Evolutionary conservation across 805 yeast genomes (phyloP), one percentile per base, ranked within the genome.

Genomic region (Kodamaea sagamina): DNA sequence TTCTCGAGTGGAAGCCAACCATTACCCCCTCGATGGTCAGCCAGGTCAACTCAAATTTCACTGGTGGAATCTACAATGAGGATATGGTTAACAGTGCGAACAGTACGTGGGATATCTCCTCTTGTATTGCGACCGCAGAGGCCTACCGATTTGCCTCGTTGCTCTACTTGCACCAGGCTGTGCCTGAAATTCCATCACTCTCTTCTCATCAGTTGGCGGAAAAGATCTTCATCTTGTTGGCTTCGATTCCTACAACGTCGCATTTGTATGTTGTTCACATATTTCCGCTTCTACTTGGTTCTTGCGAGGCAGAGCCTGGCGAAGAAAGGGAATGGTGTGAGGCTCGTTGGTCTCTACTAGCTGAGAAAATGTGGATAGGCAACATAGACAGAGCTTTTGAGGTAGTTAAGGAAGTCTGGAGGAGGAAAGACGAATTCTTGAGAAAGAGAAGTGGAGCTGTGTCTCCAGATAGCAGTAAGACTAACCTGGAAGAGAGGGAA

Each of bases 371-470:
- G 68, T 78, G 84, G 80, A 72, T 83, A 39, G 87, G 87, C 0
- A 83, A 81, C 47, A 75, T 82, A 11, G 85, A 80, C 51, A 63
- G 84, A 22, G 81, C 88, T 0, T 65, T 78, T 42, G 87, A 82
- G 50, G 85, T 83, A 8, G 83, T 83, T 26, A 77, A 79, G 47
- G 89, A 83, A 56, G 87, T 82, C 7, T 83, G 89, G 89, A 64
- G 74, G 28, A 60, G 89, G 16, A 79, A 79, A 44, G 85, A 82
- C 53, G 68, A 72, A 17, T 53, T 62, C 44, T 19, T 44, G 19
- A 46, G 55, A 10, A 61, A 57, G 43, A 58, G 60, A 36, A 58
- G 63, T 31, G 52, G 55, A 9, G 47, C 21, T 24, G 21, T 27
- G 9, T 35, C 38, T 7, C 38, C 38, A n/a, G 39, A 27, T 3